Percentiles rank a stretch among this genome's conserved stretches.
phyloP scores from a whole-genome alignment of 169 alveolate species.

The Eimeria zaria region DNA sequence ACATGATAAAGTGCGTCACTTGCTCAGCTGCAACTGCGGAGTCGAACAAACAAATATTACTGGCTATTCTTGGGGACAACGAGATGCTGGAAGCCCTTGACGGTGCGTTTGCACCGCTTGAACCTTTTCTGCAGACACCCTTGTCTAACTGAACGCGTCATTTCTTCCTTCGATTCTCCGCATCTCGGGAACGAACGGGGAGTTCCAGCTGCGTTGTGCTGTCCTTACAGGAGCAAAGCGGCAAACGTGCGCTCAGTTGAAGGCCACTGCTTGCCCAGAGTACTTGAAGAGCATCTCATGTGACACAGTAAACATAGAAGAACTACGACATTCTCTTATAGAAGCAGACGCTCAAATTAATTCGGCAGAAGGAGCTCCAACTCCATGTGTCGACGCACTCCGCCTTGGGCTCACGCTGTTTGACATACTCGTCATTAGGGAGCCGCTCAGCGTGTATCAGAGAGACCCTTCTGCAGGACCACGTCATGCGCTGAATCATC shows the following conservation, averaged over 20 bases:
- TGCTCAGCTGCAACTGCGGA: slow-evolving; percentile 65
- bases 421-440: background rate
- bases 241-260: slow-evolving; percentile 38
- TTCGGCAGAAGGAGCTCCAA: slow-evolving; percentile 43
- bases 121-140: background rate
- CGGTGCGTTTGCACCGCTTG: background rate
- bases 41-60: slow-evolving; percentile 18
- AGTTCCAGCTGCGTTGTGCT: background rate
- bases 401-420: slow-evolving; percentile 46
- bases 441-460: slow-evolving; percentile 39
- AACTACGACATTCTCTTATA: background rate
- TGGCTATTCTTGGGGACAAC: background rate
- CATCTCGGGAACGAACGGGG: background rate
- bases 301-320: background rate
- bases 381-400: slow-evolving; percentile 32
- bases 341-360: background rate
- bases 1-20: background rate
- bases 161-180: background rate
- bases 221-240: slow-evolving; percentile 22
- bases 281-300: background rate
- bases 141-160: background rate
- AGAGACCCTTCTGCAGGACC: slow-evolving; percentile 14
- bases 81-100: slow-evolving; percentile 31
- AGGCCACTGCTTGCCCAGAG: slow-evolving; percentile 18
- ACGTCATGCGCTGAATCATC: slow-evolving; percentile 3